Evolutionary conservation across 2,329 filamentous ascomycete genomes (phyloP), one percentile per base, ranked within the genome.

Genomic region (Cladosporium cucumerinum): DNA sequence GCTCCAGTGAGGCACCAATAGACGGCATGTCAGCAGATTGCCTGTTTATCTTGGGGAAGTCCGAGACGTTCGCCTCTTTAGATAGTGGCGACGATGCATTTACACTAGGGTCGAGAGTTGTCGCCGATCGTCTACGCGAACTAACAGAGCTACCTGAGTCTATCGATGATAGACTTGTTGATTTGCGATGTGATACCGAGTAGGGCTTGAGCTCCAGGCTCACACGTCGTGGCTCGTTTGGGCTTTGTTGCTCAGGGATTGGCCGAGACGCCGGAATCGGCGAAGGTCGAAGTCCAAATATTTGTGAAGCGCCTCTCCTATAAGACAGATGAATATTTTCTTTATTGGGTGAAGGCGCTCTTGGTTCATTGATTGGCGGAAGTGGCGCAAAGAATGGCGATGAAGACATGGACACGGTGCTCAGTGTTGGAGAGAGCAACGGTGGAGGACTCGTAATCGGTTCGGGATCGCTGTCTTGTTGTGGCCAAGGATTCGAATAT

Each of bases 261-360:
- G 39, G n/a, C 2, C 39, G 60, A 23, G 54, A 30, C 10, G 54
- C 26, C 6, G 65, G 46, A 36, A 61, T 39, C 2, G 69, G 69
- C 30, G 66, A 49, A 10, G 73, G 72, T 14, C 72, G 66, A 23
- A 70, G 70, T 21, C 79, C 76, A 34, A 82, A 80, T 16, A 82
- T 78, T 64, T 82, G 81, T 21, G 81, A 82, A 7, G 77, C 80
- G 30, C 81, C 81, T 69, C 82, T 83, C 28, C 81, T 75, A 66
- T 83, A 82, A 1, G 81, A 82, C 7, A 82, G 71, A 68, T 82
- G 81, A 18, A 81, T 79, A 65, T 77, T 80, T 43, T 82, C 80
- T 65, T 82, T 82, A 12, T 75, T 77, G 7, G 81, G 80, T 6
- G 80, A 82, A 18, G 76, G 75, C 11, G 80, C 76, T n/a, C 78